These are phyloP conservation scores for Silene uniflora DNA, from an alignment of 148 eudicot species.

Conservation along the genomic window DNA sequence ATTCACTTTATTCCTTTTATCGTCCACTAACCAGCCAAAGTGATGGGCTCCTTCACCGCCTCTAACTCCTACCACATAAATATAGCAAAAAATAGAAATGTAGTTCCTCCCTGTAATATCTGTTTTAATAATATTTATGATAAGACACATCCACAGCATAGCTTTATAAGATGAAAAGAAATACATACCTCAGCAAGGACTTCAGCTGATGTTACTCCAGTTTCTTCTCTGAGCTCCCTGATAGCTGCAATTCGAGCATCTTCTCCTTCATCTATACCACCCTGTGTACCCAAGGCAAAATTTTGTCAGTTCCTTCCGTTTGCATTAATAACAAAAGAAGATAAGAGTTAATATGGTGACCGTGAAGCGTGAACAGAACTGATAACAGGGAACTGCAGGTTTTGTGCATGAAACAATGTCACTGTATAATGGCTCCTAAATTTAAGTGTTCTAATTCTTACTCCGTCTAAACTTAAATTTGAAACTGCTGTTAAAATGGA, in stretches of 20 bases:
- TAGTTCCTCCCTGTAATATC: not conserved
- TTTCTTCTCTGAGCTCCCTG: slow-evolving; percentile 92
- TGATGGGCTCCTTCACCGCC: too few species aligned
- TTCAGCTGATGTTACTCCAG: slow-evolving; percentile 84
- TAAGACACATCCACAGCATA: not conserved
- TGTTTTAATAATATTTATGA: not conserved
- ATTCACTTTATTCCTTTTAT: too few species aligned
- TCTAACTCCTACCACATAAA: not conserved
- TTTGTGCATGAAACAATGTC: not conserved
- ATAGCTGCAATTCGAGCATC: slow-evolving; percentile 75
- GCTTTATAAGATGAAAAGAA: slow-evolving; percentile 15
- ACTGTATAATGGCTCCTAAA: not conserved
- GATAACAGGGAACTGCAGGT: not conserved
- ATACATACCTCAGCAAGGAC: slow-evolving; percentile 70
- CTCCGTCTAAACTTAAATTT: too few species aligned
- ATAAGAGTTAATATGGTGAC: not conserved
- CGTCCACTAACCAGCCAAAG: too few species aligned
- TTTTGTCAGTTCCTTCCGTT: slow-evolving; percentile 8
- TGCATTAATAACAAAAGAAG: not conserved
- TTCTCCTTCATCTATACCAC: slow-evolving; percentile 87
- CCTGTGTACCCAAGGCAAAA: slow-evolving; percentile 39
- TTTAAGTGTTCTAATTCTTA: not conserved
- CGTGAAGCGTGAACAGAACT: not conserved
- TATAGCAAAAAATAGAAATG: not conserved
- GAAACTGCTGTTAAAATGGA: not conserved